phyloP scores from a whole-genome alignment of 73 alveolate species.

The Paramecium caudatum region DNA sequence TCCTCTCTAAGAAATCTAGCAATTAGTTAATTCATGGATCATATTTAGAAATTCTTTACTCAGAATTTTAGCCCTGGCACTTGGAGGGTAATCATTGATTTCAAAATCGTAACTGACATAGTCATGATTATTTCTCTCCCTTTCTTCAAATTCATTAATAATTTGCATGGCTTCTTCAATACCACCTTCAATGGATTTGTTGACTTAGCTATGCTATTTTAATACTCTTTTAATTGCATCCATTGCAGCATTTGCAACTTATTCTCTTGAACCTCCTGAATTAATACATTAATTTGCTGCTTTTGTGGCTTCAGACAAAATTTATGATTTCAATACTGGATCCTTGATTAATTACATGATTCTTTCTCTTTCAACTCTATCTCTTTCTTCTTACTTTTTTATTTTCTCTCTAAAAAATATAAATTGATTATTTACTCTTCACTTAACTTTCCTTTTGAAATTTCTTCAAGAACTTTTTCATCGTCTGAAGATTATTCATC shows the following conservation, averaged over 20 bases:
- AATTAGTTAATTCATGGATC: slow-evolving; percentile 93
- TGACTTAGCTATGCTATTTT: slow-evolving; percentile 86
- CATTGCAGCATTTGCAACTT: slow-evolving; percentile 87
- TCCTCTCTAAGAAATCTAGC: slow-evolving; percentile 91
- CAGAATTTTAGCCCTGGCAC: slow-evolving; percentile 91
- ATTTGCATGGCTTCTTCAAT: slow-evolving; percentile 91
- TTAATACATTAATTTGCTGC: slow-evolving; percentile 92
- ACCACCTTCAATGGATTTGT: slow-evolving; percentile 90
- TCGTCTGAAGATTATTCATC: slow-evolving; percentile 82
- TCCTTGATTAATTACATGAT: slow-evolving; percentile 63
- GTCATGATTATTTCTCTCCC: slow-evolving; percentile 88
- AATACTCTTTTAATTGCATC: slow-evolving; percentile 92
- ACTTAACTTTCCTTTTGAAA: slow-evolving; percentile 82
- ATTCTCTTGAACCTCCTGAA: slow-evolving; percentile 90
- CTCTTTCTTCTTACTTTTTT: slow-evolving; percentile 85
- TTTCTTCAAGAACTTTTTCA: slow-evolving; percentile 84
- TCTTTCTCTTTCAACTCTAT: slow-evolving; percentile 86
- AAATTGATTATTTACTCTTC: slow-evolving; percentile 81
- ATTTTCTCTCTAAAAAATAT: slow-evolving; percentile 73
- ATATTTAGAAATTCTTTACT: slow-evolving; percentile 89
- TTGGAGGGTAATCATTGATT: slow-evolving; percentile 97
- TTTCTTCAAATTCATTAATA: slow-evolving; percentile 91
- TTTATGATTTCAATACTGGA: slow-evolving; percentile 67
- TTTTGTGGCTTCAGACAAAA: slow-evolving; percentile 89
- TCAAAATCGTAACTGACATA: slow-evolving; percentile 93